Percentiles rank a stretch among this genome's conserved stretches.
Evolutionary conservation across 352 stramenopile species (phyloP).

Genomic region (Phytophthora sansomeana): DNA sequence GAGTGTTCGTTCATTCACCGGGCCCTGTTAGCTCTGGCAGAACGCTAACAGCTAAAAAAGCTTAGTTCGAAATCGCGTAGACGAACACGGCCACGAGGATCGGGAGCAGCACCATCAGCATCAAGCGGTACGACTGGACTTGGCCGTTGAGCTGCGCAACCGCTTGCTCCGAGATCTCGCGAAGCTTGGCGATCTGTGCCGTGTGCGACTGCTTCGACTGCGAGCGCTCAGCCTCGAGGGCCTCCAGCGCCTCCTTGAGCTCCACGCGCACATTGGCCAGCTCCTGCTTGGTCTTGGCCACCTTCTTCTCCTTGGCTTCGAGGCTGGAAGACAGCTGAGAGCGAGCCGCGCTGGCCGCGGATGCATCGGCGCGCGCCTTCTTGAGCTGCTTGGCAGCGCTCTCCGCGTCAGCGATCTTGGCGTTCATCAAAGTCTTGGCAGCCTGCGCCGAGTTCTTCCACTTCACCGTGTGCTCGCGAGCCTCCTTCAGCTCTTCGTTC

Average conservation of each 20-base stretch:
- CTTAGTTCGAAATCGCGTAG: constrained; percentile 63
- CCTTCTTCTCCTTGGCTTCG: constrained; percentile 78
- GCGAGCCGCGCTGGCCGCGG: constrained; percentile 49
- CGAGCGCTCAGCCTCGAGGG: constrained; percentile 32
- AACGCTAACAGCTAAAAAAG: constrained; percentile 12
- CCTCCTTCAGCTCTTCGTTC: constrained; percentile 84
- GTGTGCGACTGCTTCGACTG: constrained; percentile 47
- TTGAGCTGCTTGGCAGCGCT: constrained; percentile 72
- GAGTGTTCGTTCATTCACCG: constrained; percentile 9
- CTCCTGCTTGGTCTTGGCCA: constrained; percentile 67
- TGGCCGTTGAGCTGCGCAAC: constrained; percentile 43
- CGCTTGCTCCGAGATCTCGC: constrained; percentile 43
- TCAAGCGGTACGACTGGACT: constrained; percentile 65
- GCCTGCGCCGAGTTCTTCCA: constrained; percentile 77
- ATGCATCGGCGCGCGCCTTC: constrained; percentile 55
- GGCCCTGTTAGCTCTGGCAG: background rate
- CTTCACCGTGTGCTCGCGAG: constrained; percentile 67
- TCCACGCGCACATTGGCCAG: constrained; percentile 59
- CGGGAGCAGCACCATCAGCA: constrained; percentile 61
- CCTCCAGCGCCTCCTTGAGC: constrained; percentile 32
- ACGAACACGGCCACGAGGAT: constrained; percentile 58
- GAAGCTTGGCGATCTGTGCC: constrained; percentile 50
- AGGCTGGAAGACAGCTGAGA: constrained; percentile 61
- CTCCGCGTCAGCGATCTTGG: constrained; percentile 75
- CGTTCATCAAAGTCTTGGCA: constrained; percentile 66